Evolutionary conservation across 2,329 filamentous ascomycete species (phyloP), one percentile per base, ranked within the genome.

Genomic region (Sporothrix brunneoviolacea): DNA sequence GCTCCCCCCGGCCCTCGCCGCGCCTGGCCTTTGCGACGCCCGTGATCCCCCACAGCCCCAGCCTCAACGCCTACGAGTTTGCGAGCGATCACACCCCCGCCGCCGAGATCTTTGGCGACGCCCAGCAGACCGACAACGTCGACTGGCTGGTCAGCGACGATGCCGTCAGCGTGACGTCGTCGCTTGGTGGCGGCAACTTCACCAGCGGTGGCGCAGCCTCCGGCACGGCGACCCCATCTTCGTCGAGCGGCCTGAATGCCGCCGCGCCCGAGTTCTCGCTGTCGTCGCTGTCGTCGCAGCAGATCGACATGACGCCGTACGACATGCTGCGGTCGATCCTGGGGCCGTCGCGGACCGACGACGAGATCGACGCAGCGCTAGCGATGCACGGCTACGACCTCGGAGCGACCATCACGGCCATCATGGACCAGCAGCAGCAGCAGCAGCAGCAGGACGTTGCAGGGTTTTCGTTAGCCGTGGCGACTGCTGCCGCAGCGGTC

Each of bases 121-220:
- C 97, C 61, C 86, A 90, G 62, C 91, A 91, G 58, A 88, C 85
- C 56, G 91, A 97, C 65, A 95, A 93, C 60, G 90, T 98, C 47
- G 91, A 97, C 68, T 97, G 91, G 93, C 77, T 97, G 40, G 88
- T 96, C 59, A 93, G 93, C 64, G 91, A 95, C 65, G 86, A 88
- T 61, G 82, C 80, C 48, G 86, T 84, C 61, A 91, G 85, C 59
- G 80, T 90, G 52, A 84, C 88, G 21, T 95, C 90, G 21, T 87
- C 84, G 8, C 68, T 79, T 36, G 77, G 81, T 32, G 52, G 47
- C 21, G 88, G 96, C 59, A 91, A 91, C 64, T 89, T 95, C 65
- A 10, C 32, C 4, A 24, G 45, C 36, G 90, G 95, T 65, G 85
- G 88, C 61, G 82, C 80, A 49, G 86, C 84, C 61, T 90, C 84